phyloP scores from a whole-genome alignment of 2,329 filamentous ascomycete genomes.

The Exophiala bonariae region DNA sequence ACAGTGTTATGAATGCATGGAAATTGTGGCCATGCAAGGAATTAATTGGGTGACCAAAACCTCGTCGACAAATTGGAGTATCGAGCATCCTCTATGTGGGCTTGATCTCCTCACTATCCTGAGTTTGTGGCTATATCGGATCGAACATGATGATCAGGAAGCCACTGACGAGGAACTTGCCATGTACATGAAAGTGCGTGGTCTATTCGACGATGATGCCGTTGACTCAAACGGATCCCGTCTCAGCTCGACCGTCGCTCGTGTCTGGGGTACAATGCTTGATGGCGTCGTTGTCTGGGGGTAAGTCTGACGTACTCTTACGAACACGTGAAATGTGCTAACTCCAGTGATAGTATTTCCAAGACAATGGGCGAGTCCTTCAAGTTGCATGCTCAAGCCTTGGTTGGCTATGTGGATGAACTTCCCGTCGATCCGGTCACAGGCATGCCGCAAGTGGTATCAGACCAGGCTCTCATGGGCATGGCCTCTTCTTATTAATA shows the following conservation, averaged over 20 bases:
- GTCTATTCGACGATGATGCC: constrained; percentile 78
- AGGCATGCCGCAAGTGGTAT: constrained; percentile 23
- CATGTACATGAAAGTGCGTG: constrained; percentile 69
- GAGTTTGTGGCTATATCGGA: constrained; percentile 95
- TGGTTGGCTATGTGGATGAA: constrained; percentile 91
- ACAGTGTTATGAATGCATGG: constrained; percentile 96
- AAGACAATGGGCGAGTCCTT: constrained; percentile 98
- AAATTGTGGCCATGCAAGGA: constrained; percentile 89
- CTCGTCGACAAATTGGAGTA: constrained; percentile 97
- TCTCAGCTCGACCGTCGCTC: constrained; percentile 90
- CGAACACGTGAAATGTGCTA: constrained; percentile 37
- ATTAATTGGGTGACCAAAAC: constrained; percentile 98
- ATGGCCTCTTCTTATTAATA: constrained; percentile 26
- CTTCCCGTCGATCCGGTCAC: constrained; percentile 45
- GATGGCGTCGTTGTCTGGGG: constrained; percentile 99
- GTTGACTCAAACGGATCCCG: constrained; percentile 79
- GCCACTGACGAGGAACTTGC: constrained; percentile 78
- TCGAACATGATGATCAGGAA: constrained; percentile 97
- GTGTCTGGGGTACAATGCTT: constrained; percentile 96
- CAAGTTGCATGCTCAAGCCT: constrained; percentile 91
- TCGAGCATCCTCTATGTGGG: constrained; percentile 94
- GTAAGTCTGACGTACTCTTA: constrained; percentile 60
- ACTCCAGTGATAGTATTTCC: constrained; percentile 46
- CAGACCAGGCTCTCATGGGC: constrained; percentile 24
- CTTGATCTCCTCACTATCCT: constrained; percentile 98